Conservation (phyloP, 139 green algal genomes). For the Gonium pectorale region DNA sequence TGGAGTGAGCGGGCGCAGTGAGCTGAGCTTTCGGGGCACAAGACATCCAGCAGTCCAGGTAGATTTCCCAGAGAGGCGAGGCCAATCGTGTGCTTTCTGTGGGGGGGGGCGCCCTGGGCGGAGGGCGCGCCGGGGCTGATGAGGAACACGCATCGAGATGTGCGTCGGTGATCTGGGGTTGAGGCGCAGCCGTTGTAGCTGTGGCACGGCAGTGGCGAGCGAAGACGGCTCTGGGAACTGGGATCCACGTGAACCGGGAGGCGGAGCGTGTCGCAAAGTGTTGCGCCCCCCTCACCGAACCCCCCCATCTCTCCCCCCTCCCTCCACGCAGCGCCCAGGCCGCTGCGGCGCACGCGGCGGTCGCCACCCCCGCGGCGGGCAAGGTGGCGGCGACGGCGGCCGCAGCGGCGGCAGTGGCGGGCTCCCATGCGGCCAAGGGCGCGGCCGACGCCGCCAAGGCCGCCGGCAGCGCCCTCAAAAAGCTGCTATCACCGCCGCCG, state of each 20-base stretch:
- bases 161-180: too few relatives aligned
- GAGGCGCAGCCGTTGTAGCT: not conserved
- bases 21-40: too few relatives aligned
- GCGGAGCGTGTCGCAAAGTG: not conserved
- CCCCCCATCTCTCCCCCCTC: not conserved
- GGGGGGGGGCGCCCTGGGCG: too few relatives aligned
- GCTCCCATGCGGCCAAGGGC: not conserved
- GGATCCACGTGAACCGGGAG: too few relatives aligned
- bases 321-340: not conserved
- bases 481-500: constrained; percentile 20
- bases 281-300: not conserved
- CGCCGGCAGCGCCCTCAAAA: not conserved
- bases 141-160: not conserved
- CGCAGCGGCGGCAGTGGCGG: not conserved
- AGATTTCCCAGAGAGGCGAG: too few relatives aligned
- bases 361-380: not conserved
- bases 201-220: too few relatives aligned
- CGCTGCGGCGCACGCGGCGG: not conserved
- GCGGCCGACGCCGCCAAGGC: not conserved
- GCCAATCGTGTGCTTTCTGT: too few relatives aligned
- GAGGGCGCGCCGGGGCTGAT: too few relatives aligned
- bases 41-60: too few relatives aligned
- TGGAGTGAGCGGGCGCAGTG: too few relatives aligned
- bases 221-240: too few relatives aligned
- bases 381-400: not conserved